Percentiles rank a stretch among this genome's conserved stretches.
phyloP scores from a whole-genome alignment of 2,329 filamentous ascomycete species.

The Samsoniella hepiali region DNA sequence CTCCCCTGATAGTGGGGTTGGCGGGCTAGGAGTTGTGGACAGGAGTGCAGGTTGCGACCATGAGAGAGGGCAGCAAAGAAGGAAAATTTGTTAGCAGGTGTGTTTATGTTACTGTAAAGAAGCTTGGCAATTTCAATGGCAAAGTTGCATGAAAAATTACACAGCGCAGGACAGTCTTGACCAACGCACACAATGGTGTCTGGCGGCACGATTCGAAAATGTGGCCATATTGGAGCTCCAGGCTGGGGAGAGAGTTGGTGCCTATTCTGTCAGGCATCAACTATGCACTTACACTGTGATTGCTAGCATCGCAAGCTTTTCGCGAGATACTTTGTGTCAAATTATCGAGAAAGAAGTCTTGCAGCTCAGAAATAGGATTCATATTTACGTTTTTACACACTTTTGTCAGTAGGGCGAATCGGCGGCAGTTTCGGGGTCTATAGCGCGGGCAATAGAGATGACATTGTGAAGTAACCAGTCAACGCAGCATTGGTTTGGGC shows the following conservation, averaged over 20 bases:
- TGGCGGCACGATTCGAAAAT: slow-evolving; percentile 13
- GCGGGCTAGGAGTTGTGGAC: slow-evolving; percentile 14
- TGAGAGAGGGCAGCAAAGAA: not conserved
- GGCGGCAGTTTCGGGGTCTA: too few relatives aligned
- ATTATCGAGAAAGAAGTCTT: too few relatives aligned
- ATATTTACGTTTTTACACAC: too few relatives aligned
- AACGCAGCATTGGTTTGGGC: too few relatives aligned
- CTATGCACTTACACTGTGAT: slow-evolving; percentile 1
- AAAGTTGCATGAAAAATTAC: not conserved
- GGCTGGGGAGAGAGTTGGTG: not conserved
- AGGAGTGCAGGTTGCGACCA: not conserved
- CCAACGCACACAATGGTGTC: slow-evolving; percentile 5
- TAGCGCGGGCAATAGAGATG: too few relatives aligned
- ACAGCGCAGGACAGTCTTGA: not conserved
- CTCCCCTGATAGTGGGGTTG: slow-evolving; percentile 21
- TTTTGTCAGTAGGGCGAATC: too few relatives aligned
- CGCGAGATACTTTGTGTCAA: too few relatives aligned
- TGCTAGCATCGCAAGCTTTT: not conserved
- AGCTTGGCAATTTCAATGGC: not conserved
- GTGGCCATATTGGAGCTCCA: slow-evolving; percentile 14
- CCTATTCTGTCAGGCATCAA: slow-evolving; percentile 13
- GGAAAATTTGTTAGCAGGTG: not conserved
- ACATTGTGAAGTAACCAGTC: too few relatives aligned
- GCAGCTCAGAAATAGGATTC: too few relatives aligned
- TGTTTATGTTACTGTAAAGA: not conserved